Percentiles rank a stretch among this genome's conserved stretches.
phyloP scores from a whole-genome alignment of 441 rosid species.

The Eruca vesicaria region DNA sequence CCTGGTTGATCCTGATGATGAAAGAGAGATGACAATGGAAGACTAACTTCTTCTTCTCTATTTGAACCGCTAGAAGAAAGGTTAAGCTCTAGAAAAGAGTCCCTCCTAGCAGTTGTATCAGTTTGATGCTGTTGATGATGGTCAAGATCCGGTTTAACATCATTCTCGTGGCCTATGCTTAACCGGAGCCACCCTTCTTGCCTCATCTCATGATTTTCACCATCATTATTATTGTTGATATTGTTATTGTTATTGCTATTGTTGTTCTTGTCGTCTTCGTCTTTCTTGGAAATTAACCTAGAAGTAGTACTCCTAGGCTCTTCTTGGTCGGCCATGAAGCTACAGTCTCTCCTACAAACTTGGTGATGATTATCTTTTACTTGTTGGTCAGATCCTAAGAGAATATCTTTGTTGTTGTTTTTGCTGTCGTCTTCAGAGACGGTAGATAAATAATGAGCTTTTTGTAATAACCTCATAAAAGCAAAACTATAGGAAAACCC shows the following conservation, averaged over 20 bases:
- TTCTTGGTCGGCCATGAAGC: slow-evolving; percentile 35
- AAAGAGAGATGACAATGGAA: slow-evolving; percentile 49
- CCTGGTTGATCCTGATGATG: slow-evolving; percentile 49
- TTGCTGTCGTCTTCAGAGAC: slow-evolving; percentile 17
- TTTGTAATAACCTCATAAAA: slow-evolving; percentile 40
- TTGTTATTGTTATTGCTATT: not conserved
- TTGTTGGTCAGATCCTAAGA: not conserved
- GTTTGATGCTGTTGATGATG: slow-evolving; percentile 29
- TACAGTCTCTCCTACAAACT: slow-evolving; percentile 31
- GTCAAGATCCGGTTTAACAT: slow-evolving; percentile 32
- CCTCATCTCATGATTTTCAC: slow-evolving; percentile 35
- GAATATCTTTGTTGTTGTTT: not conserved
- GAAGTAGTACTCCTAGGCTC: slow-evolving; percentile 60
- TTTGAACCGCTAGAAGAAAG: slow-evolving; percentile 51
- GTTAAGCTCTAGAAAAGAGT: slow-evolving; percentile 72
- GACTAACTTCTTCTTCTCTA: slow-evolving; percentile 28
- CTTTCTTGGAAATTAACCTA: slow-evolving; percentile 57
- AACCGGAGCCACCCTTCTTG: slow-evolving; percentile 81
- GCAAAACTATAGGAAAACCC: slow-evolving; percentile 25
- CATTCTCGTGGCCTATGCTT: slow-evolving; percentile 56
- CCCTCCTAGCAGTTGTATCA: slow-evolving; percentile 31
- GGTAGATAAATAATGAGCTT: slow-evolving; percentile 25
- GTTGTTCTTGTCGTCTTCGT: slow-evolving; percentile 27
- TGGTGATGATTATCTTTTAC: slow-evolving; percentile 1
- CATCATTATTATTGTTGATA: not conserved